Conservation (phyloP, 1,284 basidiomycete genomes). For the Phlebopus sp. region DNA sequence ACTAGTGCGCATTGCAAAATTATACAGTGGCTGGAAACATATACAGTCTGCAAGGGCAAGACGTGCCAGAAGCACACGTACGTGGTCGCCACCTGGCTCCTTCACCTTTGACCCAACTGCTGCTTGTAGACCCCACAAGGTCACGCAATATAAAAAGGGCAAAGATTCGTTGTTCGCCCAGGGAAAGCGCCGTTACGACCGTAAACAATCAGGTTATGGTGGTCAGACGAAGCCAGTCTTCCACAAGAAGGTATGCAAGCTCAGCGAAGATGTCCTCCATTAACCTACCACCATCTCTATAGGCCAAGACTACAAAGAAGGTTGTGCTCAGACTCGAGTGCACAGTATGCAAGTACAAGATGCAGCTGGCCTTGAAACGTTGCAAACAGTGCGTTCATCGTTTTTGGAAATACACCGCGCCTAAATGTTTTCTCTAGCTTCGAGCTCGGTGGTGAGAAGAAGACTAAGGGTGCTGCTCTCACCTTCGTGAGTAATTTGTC, state of each 20-base stretch:
- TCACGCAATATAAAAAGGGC: slow-evolving; percentile 98
- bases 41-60: slow-evolving; percentile 95
- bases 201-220: slow-evolving; percentile 99
- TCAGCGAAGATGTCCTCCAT: neutral
- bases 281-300: slow-evolving; percentile 12
- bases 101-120: neutral
- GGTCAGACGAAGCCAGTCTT: slow-evolving; percentile 99
- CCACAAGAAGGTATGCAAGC: slow-evolving; percentile 83
- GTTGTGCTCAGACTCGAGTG: slow-evolving; percentile 97
- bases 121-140: slow-evolving; percentile 80
- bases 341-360: slow-evolving; percentile 98
- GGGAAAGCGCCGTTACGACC: slow-evolving; percentile 99
- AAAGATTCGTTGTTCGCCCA: slow-evolving; percentile 96
- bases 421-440: slow-evolving; percentile 59
- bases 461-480: slow-evolving; percentile 96
- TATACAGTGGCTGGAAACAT: slow-evolving; percentile 10
- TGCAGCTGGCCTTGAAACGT: slow-evolving; percentile 93
- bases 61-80: slow-evolving; percentile 98
- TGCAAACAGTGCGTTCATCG: slow-evolving; percentile 89
- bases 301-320: slow-evolving; percentile 99
- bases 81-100: slow-evolving; percentile 32
- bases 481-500: slow-evolving; percentile 68
- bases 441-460: slow-evolving; percentile 99
- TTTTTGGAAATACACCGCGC: neutral
- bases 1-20: slow-evolving; percentile 7